Evolutionary conservation across 1,284 basidiomycete species (phyloP), one percentile per base, ranked within the genome.

Genomic region (Austroboletus sp.): DNA sequence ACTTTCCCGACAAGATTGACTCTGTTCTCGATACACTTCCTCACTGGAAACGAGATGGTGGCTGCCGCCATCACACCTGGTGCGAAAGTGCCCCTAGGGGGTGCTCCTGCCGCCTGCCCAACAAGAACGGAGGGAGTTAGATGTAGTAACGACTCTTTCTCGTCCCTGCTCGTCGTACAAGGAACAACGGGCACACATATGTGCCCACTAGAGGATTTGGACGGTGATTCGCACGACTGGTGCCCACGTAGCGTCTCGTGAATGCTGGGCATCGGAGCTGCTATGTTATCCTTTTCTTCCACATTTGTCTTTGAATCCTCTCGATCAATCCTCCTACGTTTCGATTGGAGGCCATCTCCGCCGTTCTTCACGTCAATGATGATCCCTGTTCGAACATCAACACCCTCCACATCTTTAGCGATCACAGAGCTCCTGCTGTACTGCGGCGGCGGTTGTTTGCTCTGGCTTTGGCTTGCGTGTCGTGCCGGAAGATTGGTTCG

Each of bases 11-110:
- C 13, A 8, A 4, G 4, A 13, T 30, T 21, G 4, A 15, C n/a
- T 16, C 37, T 33, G 6, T 40, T 33, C 3, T 47, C 39, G 4
- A 44, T 9, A 16, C 27, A 40, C 21, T 60, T 63, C 41, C 42
- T 49, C 16, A 58, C 49, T 0, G 57, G 55, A 33, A 61, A 63
- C 5, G 59, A 40, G 27, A 62, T 49, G 3, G 60, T 63, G 2
- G 48, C 12, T 12, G 49, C 13, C 2, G 35, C 29, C 2, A 12
- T 45, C n/a, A 41, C 26, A 32, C 30, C 27, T 3, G 37, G 33
- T 3, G 26, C 34, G 13, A 32, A n/a, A 7, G 12, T 32, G 7
- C 31, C 12, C 31, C 11, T n/a, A 32, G 31, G 31, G 3, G 31
- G 12, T 9, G 16, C 23, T n/a, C 10, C 36, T 7, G 13, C 8